Evolutionary conservation across 1,139 yeast genomes (phyloP), one percentile per base, ranked within the genome.

Genomic region (Entelexis paramagnoliae): DNA sequence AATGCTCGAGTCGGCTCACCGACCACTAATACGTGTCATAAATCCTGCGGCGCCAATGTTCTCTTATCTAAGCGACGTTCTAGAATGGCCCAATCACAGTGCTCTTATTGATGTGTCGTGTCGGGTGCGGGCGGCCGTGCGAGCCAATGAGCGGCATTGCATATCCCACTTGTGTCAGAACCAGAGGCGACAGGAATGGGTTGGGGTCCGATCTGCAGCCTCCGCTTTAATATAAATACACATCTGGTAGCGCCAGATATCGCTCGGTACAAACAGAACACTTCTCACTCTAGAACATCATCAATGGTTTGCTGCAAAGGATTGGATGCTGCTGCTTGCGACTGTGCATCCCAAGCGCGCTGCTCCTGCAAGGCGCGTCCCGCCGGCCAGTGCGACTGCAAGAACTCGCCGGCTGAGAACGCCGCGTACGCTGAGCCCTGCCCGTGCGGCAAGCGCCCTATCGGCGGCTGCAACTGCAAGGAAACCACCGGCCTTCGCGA

Each of bases 341-440:
- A 66, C 56, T 69, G 73, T 56, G 72, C 73, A 46, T 59, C 64
- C 51, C 68, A 65, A 52, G 73, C 73, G 42, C 65, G 66, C 53
- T 70, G 73, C 68, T 69, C 74, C n/a, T 70, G 73, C 59, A 72
- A 71, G 26, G 61, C 67, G 43, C 66, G 63, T 48, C 69, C 73
- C 30, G 73, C 73, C 45, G 67, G 64, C 54, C 62, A 66, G 42
- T 70, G 73, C 62, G 63, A 58, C 60, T 70, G 73, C 63, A 54
- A 63, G 48, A 59, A 62, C 51, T 63, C 73, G 19, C 55, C 64
- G 14, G 55, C 55, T 41, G 74, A 70, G 60, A 70, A 70, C 59
- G 59, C 62, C 20, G 51, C 55, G 36, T 49, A 63, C 41, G 62
- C 63, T 17, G 57, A 62, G 34, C 49, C 71, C 46, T 71, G 74